These are phyloP conservation scores for Collybiopsis confluens DNA, from an alignment of 768 basidiomycete species.

Conservation along the genomic window DNA sequence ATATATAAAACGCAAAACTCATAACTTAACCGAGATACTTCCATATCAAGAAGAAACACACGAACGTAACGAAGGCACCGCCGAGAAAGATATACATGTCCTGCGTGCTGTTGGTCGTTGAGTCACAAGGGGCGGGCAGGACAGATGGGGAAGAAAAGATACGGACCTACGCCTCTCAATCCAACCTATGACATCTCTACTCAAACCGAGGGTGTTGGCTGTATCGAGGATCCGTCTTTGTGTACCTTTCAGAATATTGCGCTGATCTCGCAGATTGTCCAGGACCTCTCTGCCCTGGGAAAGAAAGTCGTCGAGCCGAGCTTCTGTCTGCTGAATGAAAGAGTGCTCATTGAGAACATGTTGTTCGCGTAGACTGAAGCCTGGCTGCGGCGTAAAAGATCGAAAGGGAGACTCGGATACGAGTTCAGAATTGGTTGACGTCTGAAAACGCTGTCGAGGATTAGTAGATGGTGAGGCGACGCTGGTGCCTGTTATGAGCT, in stretches of 20 bases:
- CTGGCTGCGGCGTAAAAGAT: slow-evolving; percentile 46
- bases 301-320: slow-evolving; percentile 83
- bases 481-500: slow-evolving; percentile 51
- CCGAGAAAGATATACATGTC: slow-evolving; percentile 92
- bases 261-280: slow-evolving; percentile 89
- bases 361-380: slow-evolving; percentile 58
- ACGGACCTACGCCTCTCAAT: slow-evolving; percentile 87
- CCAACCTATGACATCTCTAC: slow-evolving; percentile 94
- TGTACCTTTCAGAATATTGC: slow-evolving; percentile 93
- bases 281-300: slow-evolving; percentile 89
- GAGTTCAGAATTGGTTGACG: slow-evolving; percentile 47
- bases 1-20: neutral
- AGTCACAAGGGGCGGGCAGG: neutral
- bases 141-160: slow-evolving; percentile 18
- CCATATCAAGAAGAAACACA: slow-evolving; percentile 94
- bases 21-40: slow-evolving; percentile 66
- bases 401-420: slow-evolving; percentile 87
- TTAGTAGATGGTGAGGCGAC: slow-evolving; percentile 46
- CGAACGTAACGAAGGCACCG: slow-evolving; percentile 82
- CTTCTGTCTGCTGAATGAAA: slow-evolving; percentile 81
- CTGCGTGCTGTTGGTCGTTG: slow-evolving; percentile 63
- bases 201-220: slow-evolving; percentile 92
- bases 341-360: slow-evolving; percentile 85
- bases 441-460: slow-evolving; percentile 64
- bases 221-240: slow-evolving; percentile 80